Evolutionary conservation across 129 eudicot genomes (phyloP), one percentile per base, ranked within the genome.

Genomic region (Rutidosis leptorrhynchoides): DNA sequence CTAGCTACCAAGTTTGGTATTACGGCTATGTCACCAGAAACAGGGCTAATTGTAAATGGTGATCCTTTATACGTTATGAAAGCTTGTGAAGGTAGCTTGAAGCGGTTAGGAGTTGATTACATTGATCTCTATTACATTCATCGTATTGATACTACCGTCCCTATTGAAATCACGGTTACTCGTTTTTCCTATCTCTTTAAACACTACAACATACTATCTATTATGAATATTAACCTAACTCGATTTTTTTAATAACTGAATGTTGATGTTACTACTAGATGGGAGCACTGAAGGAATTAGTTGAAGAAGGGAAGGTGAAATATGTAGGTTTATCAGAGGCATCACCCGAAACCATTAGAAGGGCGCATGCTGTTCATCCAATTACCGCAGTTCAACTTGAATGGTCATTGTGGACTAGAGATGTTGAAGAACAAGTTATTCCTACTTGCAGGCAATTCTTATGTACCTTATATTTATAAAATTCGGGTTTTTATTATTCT

Each of bases 331-430:
- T 83, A 6, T 83, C 89, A 1, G 89, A 83, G 61, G 89, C 85
- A 25, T 77, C 81, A 9, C 78, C 89, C n/a, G 40, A 78, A 49
- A 81, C 86, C 19, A 78, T 84, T 29, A 78, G 86, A 73, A 81
- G 90, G 49, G 83, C 90, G 6, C 81, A 84, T n/a, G 85, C 81
- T 25, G 81, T 84, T 15, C 90, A 84, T 55, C 90, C 85, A 3
- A 63, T 84, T 49, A 78, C 85, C 29, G 86, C 86, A 12, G 68
- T 78, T 22, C 90, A 84, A 64, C 30, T 80, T 19, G 89, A 80
- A 55, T 83, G 89, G 89, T 83, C 89, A 14, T 70, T 80, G 79
- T 83, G 89, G 89, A 63, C 81, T n/a, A n/a, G n/a, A n/a, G n/a
- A 84, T 64, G 61, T 72, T 10, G 90, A 84, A 70, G 74, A 74